Base-by-base conservation (phyloP, 441 rosid genomes). In the Mallotus repandus region DNA sequence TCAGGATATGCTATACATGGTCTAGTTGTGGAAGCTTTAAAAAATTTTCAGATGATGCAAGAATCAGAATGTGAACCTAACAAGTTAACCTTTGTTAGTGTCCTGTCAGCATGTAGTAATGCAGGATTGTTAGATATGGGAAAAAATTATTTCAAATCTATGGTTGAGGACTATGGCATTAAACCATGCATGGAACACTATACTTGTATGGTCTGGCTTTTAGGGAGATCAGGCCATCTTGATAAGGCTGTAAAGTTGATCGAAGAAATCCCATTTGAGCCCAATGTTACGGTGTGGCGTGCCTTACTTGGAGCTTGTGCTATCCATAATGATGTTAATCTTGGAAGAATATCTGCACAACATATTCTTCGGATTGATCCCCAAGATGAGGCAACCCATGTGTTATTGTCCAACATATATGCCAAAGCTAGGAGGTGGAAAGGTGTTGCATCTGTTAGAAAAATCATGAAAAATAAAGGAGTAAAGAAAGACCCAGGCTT, bases 231-330 rank as follows among this genome's bases (percentile, higher is more conserved):
- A 45, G 97, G 96, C 41, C 85, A 76, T 84, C 90, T 96, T 46
- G 85, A 88, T 69, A 79, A 81, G 80, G 97, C 93, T 52, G 61
- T 80, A 71, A 83, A 87, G 74, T 74, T 93, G 85, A 90, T 93
- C 16, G 82, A 82, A 76, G 85, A 80, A 74, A 93, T 93, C 63
- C 92, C 92, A 66, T 82, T 68, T 56, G 80, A 86, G 80, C 97
- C 90, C 56, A 85, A 89, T 82, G 80, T 88, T 55, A 91, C 80
- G 87, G 81, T 85, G 60, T 91, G 98, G 97, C 86, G 94, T 45
- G 93, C 98, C 38, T 84, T 93, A 78, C 97, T 96, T 4, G 91
- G 97, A 29, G 93, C 96, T 72, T 91, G 97, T 68, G 86, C 84
- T 68, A 80, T 83, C 81, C 90, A 93, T 75, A 88, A 87, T 15